Base-by-base conservation (phyloP, 345 rosid species). In the Hibiscus syriacus region DNA sequence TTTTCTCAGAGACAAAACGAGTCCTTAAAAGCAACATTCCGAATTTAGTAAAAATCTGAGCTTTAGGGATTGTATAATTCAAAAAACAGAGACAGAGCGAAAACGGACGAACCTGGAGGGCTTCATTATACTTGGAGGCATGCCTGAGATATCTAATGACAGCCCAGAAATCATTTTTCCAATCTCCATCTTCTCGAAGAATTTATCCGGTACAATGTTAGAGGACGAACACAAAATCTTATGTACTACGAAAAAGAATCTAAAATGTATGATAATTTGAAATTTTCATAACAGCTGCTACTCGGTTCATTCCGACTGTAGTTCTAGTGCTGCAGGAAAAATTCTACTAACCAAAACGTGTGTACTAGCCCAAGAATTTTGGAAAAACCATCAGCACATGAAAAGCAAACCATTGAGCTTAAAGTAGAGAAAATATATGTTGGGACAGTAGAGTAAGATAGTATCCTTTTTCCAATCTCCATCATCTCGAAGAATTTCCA, bases 311-410 rank as follows among this genome's bases (percentile, higher is more conserved):
- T n/a, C n/a, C n/a, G n/a, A n/a, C n/a, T n/a, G n/a, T 77, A 73
- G 75, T 78, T 64, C 58, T 5, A 29, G 59, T 78, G 64, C 89
- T 22, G 81, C 86, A 11, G 55, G 82, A 70, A 73, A 67, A 71
- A 71, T 84, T 68, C 70, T 80, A 38, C 82, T 83, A 12, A 72
- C 64, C 43, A 97, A 97, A 68, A 88, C 96, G 10, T 85, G 93
- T 62, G 71, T 92, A 72, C 67, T 90, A 65, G 90, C 73, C 6
- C 88, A 90, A 82, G 98, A 97, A 71, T 80, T 26, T 53, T 90
- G 70, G 67, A 12, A 64, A 56, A 41, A 63, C 76, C 84, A 17
- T 10, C 73, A 27, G 55, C 23, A 29, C 69, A 38, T 2, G 73
- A 76, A 43, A 86, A 84, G 58, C 81, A 77, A 59, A 72, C 10